Percentiles rank a stretch among this genome's conserved stretches.
Evolutionary conservation across 441 rosid species (phyloP).

Genomic region (Melastoma candidum): DNA sequence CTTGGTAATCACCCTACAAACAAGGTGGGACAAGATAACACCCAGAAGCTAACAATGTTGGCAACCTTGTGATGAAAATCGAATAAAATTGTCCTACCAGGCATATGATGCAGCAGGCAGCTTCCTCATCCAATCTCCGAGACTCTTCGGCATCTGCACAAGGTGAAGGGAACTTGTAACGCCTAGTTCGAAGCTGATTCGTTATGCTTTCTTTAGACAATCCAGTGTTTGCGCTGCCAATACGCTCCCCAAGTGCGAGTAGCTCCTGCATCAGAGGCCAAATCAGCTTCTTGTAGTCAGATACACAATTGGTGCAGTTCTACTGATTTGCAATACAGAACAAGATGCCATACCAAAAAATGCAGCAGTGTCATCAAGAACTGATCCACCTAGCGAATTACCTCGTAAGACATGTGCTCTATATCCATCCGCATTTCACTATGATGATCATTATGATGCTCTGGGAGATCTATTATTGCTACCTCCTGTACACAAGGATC

Average conservation of each 20-base stretch:
- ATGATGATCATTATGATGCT: slow-evolving; percentile 53
- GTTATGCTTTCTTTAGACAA: slow-evolving; percentile 51
- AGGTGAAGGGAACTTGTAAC: slow-evolving; percentile 21
- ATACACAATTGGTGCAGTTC: background rate
- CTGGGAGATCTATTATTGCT: slow-evolving; percentile 47
- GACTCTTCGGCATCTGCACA: slow-evolving; percentile 52
- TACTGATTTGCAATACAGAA: background rate
- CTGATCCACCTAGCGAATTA: slow-evolving; percentile 8
- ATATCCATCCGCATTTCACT: slow-evolving; percentile 90
- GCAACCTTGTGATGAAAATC: background rate
- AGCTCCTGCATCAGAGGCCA: slow-evolving; percentile 47
- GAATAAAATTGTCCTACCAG: slow-evolving; percentile 38
- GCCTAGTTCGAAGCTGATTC: slow-evolving; percentile 38
- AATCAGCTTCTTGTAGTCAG: background rate
- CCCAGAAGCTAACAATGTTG: background rate
- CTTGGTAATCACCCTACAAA: slow-evolving; percentile 52
- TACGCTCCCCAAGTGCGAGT: slow-evolving; percentile 74
- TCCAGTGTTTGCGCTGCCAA: slow-evolving; percentile 79
- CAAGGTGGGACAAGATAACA: background rate
- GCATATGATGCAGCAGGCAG: slow-evolving; percentile 73
- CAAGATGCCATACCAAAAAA: no score
- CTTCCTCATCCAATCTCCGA: slow-evolving; percentile 42
- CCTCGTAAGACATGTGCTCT: slow-evolving; percentile 94
- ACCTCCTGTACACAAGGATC: slow-evolving; percentile 38
- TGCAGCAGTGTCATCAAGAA: no score